phyloP scores from a whole-genome alignment of 306 rosid species.

The Cicer yamashitae region DNA sequence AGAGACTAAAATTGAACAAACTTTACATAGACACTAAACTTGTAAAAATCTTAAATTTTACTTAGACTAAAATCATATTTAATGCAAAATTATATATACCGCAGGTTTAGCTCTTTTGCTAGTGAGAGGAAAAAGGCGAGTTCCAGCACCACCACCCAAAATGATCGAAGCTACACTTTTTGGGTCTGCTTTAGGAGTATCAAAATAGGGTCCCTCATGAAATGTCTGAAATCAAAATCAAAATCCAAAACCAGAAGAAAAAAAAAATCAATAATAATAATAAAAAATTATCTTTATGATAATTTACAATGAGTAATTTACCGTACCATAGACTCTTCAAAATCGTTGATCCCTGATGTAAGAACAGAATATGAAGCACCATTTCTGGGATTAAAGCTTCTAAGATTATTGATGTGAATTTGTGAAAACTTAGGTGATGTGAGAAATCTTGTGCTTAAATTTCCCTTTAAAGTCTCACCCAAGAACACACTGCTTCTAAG shows the following conservation, averaged over 20 bases:
- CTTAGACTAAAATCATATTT: too few species aligned
- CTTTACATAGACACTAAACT: too few species aligned
- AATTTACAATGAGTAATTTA: conserved; percentile 13
- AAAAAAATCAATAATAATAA: neutral
- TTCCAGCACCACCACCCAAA: conserved; percentile 96
- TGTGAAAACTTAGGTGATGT: conserved; percentile 47
- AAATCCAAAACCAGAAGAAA: neutral
- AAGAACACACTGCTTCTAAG: conserved; percentile 54
- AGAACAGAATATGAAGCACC: conserved; percentile 56
- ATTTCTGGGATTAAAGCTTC: conserved; percentile 48
- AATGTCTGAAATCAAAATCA: conserved; percentile 51
- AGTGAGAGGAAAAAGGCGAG: conserved; percentile 91
- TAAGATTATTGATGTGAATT: conserved; percentile 23
- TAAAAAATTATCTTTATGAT: neutral
- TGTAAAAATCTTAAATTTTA: too few species aligned
- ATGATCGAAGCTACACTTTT: conserved; percentile 84
- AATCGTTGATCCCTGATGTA: conserved; percentile 56
- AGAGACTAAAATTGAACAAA: too few species aligned
- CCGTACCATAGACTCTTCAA: conserved; percentile 55
- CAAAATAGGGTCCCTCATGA: conserved; percentile 53
- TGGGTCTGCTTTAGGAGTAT: conserved; percentile 68
- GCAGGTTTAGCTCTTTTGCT: conserved; percentile 93
- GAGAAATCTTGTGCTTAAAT: conserved; percentile 46
- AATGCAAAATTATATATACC: too few species aligned
- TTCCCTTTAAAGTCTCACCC: conserved; percentile 59